Percentiles rank a stretch among this genome's conserved stretches.
Conservation (phyloP, 2,329 filamentous ascomycete species). For the Pseudopithomyces chartarum region DNA sequence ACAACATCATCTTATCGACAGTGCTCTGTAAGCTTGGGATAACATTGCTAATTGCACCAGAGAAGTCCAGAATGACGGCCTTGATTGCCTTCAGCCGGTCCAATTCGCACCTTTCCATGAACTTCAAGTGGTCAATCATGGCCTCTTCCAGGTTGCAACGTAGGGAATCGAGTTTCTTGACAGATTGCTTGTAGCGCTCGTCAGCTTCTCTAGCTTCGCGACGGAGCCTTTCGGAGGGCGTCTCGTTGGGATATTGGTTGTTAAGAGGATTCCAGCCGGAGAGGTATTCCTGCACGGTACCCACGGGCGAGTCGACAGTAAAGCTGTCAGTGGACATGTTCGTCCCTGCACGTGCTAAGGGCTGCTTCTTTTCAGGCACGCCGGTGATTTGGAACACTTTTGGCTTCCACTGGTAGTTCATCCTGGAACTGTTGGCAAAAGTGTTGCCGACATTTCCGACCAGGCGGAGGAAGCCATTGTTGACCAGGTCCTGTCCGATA, state of each 20-base stretch:
- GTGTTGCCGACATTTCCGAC: conserved; percentile 93
- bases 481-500: conserved; percentile 90
- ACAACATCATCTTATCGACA: conserved; percentile 98
- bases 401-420: conserved; percentile 97
- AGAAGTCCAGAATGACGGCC: conserved; percentile 96
- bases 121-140: conserved; percentile 89
- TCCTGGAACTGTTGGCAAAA: conserved; percentile 95
- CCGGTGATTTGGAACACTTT: conserved; percentile 89
- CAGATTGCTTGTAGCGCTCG: conserved; percentile 86
- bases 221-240: conserved; percentile 80
- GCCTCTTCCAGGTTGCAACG: conserved; percentile 95
- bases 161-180: conserved; percentile 85
- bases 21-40: conserved; percentile 95
- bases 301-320: conserved; percentile 78
- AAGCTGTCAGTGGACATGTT: conserved; percentile 57
- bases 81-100: conserved; percentile 98
- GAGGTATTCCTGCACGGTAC: conserved; percentile 85
- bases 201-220: conserved; percentile 90
- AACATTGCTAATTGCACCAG: conserved; percentile 94
- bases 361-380: conserved; percentile 83
- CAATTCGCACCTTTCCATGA: conserved; percentile 95
- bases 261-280: conserved; percentile 92
- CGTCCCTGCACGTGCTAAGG: conserved; percentile 75
- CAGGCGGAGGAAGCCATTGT: conserved; percentile 83
- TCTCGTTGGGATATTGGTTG: conserved; percentile 90